phyloP scores from a whole-genome alignment of 2,329 filamentous ascomycete species.

The Aspergillaceae sp. region DNA sequence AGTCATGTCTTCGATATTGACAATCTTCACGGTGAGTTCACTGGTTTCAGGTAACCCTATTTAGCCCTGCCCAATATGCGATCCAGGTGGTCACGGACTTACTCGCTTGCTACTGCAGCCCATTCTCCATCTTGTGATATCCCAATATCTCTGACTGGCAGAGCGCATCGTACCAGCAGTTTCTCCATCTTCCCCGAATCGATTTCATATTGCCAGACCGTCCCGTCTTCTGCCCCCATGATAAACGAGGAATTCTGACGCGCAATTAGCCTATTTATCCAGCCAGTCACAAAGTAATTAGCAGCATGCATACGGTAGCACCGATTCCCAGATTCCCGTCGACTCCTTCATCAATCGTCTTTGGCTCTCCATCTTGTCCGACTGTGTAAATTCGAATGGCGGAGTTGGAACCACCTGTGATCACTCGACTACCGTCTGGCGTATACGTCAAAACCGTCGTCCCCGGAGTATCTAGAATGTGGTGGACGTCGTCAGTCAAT shows the following conservation, averaged over 20 bases:
- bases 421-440: slow-evolving; percentile 72
- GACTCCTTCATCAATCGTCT: slow-evolving; percentile 81
- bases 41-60: slow-evolving; percentile 31
- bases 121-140: slow-evolving; percentile 74
- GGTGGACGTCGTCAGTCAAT: background rate
- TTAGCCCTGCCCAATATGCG: background rate
- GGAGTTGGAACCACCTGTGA: slow-evolving; percentile 90
- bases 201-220: slow-evolving; percentile 88
- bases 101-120: slow-evolving; percentile 94
- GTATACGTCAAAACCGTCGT: slow-evolving; percentile 84
- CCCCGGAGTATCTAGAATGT: slow-evolving; percentile 62
- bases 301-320: slow-evolving; percentile 46
- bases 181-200: slow-evolving; percentile 61
- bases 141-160: slow-evolving; percentile 78
- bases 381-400: slow-evolving; percentile 88
- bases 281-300: background rate
- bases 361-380: slow-evolving; percentile 83
- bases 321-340: slow-evolving; percentile 77
- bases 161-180: slow-evolving; percentile 71
- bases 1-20: slow-evolving; percentile 70
- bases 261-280: slow-evolving; percentile 4
- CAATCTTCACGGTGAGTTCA: slow-evolving; percentile 82
- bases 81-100: slow-evolving; percentile 20
- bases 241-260: slow-evolving; percentile 70
- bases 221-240: slow-evolving; percentile 85